These are phyloP conservation scores for Mortierella claussenii DNA, from an alignment of 192 early-diverging fungal genomes.

Conservation along the genomic window DNA sequence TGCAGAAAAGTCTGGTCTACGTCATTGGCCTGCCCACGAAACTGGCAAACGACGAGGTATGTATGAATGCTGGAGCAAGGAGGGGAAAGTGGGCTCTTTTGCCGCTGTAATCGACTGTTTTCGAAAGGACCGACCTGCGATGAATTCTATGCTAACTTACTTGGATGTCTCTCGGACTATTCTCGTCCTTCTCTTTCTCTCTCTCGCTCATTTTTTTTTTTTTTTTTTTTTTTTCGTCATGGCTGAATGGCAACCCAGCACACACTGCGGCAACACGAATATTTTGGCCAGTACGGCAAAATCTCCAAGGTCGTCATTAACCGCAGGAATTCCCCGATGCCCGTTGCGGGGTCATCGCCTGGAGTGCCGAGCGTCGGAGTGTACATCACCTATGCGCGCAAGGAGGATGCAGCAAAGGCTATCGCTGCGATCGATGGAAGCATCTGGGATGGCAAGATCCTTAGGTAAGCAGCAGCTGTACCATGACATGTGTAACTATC, in stretches of 20 bases:
- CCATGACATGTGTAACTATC: not conserved
- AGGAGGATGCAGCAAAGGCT: constrained; percentile 92
- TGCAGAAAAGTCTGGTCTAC: constrained; percentile 98
- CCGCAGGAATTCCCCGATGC: constrained; percentile 69
- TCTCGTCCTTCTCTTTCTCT: not conserved
- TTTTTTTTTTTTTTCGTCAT: not conserved
- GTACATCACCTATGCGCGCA: constrained; percentile 90
- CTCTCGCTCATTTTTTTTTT: not conserved
- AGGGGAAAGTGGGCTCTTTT: not conserved
- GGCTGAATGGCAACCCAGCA: constrained; percentile 26
- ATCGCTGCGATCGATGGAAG: constrained; percentile 96
- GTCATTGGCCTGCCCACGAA: constrained; percentile 92
- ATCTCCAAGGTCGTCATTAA: constrained; percentile 94
- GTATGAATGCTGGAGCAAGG: too few relatives aligned
- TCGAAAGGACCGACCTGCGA: too few relatives aligned
- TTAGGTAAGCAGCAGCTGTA: constrained; percentile 67
- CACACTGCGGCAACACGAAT: constrained; percentile 84
- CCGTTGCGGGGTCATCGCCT: constrained; percentile 28
- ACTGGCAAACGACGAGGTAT: constrained; percentile 89
- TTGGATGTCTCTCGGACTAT: too few relatives aligned
- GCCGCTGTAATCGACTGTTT: not conserved
- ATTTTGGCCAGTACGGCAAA: constrained; percentile 99
- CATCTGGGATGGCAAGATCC: constrained; percentile 83
- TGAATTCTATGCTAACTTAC: not conserved
- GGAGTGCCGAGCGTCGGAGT: constrained; percentile 77